Evolutionary conservation across 345 rosid species (phyloP).

Genomic region (Corchorus capsularis): DNA sequence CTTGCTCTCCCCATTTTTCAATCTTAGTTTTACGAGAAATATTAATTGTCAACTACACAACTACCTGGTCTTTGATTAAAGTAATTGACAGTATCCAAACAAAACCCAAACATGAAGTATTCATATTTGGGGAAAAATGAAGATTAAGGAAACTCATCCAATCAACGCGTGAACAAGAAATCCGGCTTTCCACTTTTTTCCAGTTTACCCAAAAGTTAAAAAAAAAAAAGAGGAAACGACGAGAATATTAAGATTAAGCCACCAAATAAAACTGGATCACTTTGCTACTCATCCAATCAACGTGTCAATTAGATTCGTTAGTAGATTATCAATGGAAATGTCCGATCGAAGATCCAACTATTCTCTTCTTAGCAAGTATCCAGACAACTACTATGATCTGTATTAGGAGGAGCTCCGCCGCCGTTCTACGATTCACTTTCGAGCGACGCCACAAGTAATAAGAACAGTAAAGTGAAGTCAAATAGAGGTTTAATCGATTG

Average conservation of each 20-base stretch:
- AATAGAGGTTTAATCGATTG: constrained; percentile 67
- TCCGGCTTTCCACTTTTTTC: constrained; percentile 5
- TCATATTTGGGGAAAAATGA: neutral
- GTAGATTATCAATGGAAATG: constrained; percentile 68
- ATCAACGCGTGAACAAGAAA: constrained; percentile 19
- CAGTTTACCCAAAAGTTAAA: neutral
- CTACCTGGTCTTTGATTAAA: no score
- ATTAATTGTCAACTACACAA: no score
- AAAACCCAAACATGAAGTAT: neutral
- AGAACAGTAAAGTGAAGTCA: constrained; percentile 36
- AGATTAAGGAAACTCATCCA: neutral
- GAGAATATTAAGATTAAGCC: constrained; percentile 34
- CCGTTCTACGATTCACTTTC: constrained; percentile 66
- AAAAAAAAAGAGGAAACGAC: neutral
- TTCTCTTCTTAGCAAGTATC: constrained; percentile 71
- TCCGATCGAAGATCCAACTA: constrained; percentile 87
- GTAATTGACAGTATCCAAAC: no score
- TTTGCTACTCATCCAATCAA: no score
- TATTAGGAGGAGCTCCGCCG: constrained; percentile 47
- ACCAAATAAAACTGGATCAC: constrained; percentile 10
- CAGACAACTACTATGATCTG: constrained; percentile 63
- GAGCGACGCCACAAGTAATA: constrained; percentile 48
- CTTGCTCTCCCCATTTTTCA: no score
- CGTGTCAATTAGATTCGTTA: no score
- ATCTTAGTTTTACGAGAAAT: no score